Evolutionary conservation across 192 early-diverging fungal species (phyloP).

Genomic region (Radiomyces spectabilis): DNA sequence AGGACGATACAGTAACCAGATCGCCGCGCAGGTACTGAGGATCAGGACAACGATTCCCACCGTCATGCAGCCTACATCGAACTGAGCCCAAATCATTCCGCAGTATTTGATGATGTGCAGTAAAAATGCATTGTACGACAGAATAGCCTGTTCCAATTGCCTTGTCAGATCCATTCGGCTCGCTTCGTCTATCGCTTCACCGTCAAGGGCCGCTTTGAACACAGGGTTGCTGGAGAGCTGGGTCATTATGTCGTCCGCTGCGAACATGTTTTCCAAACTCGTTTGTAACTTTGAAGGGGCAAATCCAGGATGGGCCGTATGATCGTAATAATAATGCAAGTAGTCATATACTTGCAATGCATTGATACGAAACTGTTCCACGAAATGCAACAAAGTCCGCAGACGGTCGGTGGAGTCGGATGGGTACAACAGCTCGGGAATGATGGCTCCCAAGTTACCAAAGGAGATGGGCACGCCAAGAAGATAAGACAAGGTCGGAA

Average conservation of each 20-base stretch:
- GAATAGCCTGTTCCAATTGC: slow-evolving; percentile 4
- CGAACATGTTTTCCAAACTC: slow-evolving; percentile 22
- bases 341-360: slow-evolving; percentile 65
- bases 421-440: slow-evolving; percentile 78
- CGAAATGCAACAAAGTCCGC: slow-evolving; percentile 41
- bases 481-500: slow-evolving; percentile 73
- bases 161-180: too few relatives aligned
- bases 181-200: neutral
- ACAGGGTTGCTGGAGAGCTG: neutral
- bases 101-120: slow-evolving; percentile 58
- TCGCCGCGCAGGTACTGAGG: too few relatives aligned
- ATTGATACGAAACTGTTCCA: slow-evolving; percentile 43
- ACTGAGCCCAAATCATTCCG: slow-evolving; percentile 88
- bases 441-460: slow-evolving; percentile 81
- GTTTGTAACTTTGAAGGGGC: slow-evolving; percentile 29
- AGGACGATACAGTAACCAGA: too few relatives aligned
- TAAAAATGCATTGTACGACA: slow-evolving; percentile 37
- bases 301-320: slow-evolving; percentile 47
- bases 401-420: slow-evolving; percentile 8
- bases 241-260: slow-evolving; percentile 8
- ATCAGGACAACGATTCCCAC: slow-evolving; percentile 63
- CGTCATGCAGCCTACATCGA: slow-evolving; percentile 73
- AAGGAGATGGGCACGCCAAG: slow-evolving; percentile 88
- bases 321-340: slow-evolving; percentile 44
- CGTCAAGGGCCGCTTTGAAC: neutral